These are phyloP conservation scores for Bonnemaisonia californica DNA, from an alignment of 31 red algal species.

Conservation along the genomic window DNA sequence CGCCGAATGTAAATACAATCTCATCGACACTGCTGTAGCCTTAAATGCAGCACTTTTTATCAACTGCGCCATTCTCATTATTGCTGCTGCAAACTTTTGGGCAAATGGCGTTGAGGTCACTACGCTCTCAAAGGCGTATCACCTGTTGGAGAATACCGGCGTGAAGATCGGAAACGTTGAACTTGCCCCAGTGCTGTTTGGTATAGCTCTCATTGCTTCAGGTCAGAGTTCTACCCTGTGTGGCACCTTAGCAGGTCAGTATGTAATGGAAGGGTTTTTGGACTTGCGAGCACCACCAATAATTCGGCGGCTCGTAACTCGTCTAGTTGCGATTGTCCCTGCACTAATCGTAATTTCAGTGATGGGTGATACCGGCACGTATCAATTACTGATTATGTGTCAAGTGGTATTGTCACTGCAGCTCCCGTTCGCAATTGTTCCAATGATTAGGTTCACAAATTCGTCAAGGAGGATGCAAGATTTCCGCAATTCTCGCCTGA, in stretches of 20 bases:
- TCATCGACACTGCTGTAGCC: slow-evolving; percentile 93
- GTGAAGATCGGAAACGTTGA: slow-evolving; percentile 72
- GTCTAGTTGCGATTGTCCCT: slow-evolving; percentile 82
- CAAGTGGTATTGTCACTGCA: slow-evolving; percentile 94
- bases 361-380: slow-evolving; percentile 80
- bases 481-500: slow-evolving; percentile 46
- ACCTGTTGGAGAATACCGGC: slow-evolving; percentile 81
- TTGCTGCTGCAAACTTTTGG: slow-evolving; percentile 92
- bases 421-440: slow-evolving; percentile 94
- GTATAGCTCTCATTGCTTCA: slow-evolving; percentile 91
- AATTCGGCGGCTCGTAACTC: slow-evolving; percentile 83
- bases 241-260: slow-evolving; percentile 95
- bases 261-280: slow-evolving; percentile 98
- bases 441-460: slow-evolving; percentile 89
- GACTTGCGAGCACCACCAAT: slow-evolving; percentile 73
- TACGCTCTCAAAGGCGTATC: slow-evolving; percentile 89
- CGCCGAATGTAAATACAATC: slow-evolving; percentile 77
- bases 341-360: slow-evolving; percentile 73
- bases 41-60: slow-evolving; percentile 93
- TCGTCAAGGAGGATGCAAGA: slow-evolving; percentile 69
- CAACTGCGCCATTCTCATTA: slow-evolving; percentile 93
- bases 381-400: slow-evolving; percentile 85
- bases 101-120: slow-evolving; percentile 66
- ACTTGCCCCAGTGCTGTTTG: slow-evolving; percentile 90
- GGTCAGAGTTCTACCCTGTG: slow-evolving; percentile 90